These are phyloP conservation scores for Phialophora tarda DNA, from an alignment of 2,329 filamentous ascomycete species.

Conservation along the genomic window DNA sequence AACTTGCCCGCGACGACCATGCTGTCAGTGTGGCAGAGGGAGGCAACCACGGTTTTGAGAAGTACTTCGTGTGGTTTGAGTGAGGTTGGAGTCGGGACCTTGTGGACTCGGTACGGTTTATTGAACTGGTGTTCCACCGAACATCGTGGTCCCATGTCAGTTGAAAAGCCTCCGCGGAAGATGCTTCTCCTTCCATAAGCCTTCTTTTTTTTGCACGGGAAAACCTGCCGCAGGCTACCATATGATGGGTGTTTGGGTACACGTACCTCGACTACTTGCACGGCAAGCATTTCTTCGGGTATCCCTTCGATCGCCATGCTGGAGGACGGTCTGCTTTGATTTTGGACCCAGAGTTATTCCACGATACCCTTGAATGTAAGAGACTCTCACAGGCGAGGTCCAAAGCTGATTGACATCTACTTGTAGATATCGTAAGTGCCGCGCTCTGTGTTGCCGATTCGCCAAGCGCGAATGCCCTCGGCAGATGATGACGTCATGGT, in stretches of 20 bases:
- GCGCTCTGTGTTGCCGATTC: no score
- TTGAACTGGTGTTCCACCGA: conserved; percentile 44
- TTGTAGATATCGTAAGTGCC: neutral
- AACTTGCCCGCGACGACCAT: conserved; percentile 62
- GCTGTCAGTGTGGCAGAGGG: conserved; percentile 67
- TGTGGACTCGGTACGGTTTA: conserved; percentile 60
- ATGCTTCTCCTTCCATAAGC: neutral
- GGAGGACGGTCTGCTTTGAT: neutral
- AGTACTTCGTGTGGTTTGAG: conserved; percentile 62
- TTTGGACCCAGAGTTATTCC: neutral
- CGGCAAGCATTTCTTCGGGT: conserved; percentile 37
- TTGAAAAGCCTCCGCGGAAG: neutral
- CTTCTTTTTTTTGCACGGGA: neutral
- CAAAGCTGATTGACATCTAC: neutral
- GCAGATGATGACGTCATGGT: neutral
- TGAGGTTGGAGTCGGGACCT: conserved; percentile 55
- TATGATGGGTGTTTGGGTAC: neutral
- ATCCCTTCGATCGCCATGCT: conserved; percentile 35
- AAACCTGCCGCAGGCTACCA: neutral
- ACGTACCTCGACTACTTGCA: conserved; percentile 37
- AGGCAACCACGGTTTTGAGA: conserved; percentile 64
- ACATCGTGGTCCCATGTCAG: neutral
- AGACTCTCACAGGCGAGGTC: neutral
- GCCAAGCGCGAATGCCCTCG: neutral
- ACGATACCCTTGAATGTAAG: neutral